Base-by-base conservation (phyloP, 2,329 filamentous ascomycete genomes). In the Trichoderma polysporum region DNA sequence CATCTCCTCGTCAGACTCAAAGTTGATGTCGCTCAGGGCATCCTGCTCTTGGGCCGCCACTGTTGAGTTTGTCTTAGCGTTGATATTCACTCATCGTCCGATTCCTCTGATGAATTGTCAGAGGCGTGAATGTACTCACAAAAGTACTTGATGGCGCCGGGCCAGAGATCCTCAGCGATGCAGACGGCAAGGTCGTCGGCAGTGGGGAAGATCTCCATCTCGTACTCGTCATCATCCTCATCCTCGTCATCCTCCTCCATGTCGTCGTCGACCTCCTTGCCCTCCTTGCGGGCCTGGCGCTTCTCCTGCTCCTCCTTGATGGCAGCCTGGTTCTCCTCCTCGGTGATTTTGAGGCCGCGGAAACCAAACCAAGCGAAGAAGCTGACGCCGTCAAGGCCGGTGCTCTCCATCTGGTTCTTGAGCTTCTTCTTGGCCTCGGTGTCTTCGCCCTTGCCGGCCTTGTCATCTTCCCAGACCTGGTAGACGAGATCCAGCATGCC, bases 331-430 rank as follows among this genome's bases (percentile, higher is more conserved):
- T 60, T 68, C 67, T 68, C 91, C 78, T 92, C 90, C 2, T 87
- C 90, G 54, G 86, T 87, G 72, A 97, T 81, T 74, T 86, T 87
- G 70, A 86, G 82, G 70, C 88, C 92, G 69, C 85, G 87, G 82
- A 90, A 97, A 63, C 90, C 92, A 77, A 97, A 97, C 86, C 90
- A 95, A 67, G 89, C 88, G 77, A 97, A 97, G 85, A 97, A 97
- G 80, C 90, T 93, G 59, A 89, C 76, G 6, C 85, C 88, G 53
- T 87, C 88, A 69, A 91, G 84, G 54, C 86, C 86, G 17, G 85
- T 88, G 70, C 82, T 80, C 71, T 88, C 83, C 69, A 86, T 87
- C 81, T 85, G 84, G 72, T 81, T 81, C 73, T 83, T 79, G 66
- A 88, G 80, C 50, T 79, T 76, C 76, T 83, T 82, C 74, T 85